Conservation (phyloP, 768 basidiomycete genomes). For the Cystobasidium ongulense region DNA sequence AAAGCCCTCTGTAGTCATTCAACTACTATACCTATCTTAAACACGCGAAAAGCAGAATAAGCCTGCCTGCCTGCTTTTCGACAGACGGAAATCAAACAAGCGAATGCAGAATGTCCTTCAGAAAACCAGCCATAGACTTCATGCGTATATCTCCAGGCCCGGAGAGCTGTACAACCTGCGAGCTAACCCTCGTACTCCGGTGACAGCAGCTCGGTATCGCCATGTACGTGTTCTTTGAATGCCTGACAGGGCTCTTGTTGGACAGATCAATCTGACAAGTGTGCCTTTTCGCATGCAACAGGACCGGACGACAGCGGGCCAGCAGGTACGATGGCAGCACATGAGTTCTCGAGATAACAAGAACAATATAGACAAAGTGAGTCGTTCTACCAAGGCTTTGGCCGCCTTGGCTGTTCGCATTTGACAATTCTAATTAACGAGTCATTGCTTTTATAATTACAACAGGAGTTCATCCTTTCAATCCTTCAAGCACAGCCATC, state of each 20-base stretch:
- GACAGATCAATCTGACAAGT: no score
- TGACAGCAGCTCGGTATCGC: not conserved
- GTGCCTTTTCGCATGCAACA: no score
- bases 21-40: no score
- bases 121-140: not conserved
- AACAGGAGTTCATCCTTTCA: slow-evolving; percentile 89
- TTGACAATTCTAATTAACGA: no score
- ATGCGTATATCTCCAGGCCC: not conserved
- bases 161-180: not conserved
- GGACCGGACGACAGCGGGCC: not conserved
- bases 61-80: not conserved
- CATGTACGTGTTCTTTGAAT: not conserved
- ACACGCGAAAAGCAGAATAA: not conserved
- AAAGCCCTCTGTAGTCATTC: no score
- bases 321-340: not conserved
- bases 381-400: no score
- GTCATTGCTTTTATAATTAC: not conserved
- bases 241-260: not conserved
- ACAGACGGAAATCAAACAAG: not conserved
- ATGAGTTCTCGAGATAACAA: not conserved
- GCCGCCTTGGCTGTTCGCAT: no score
- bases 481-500: slow-evolving; percentile 90
- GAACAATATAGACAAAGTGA: not conserved
- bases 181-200: not conserved
- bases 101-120: slow-evolving; percentile 4